Base-by-base conservation (phyloP, 2,329 filamentous ascomycete genomes). In the Amylocarpus encephaloides region DNA sequence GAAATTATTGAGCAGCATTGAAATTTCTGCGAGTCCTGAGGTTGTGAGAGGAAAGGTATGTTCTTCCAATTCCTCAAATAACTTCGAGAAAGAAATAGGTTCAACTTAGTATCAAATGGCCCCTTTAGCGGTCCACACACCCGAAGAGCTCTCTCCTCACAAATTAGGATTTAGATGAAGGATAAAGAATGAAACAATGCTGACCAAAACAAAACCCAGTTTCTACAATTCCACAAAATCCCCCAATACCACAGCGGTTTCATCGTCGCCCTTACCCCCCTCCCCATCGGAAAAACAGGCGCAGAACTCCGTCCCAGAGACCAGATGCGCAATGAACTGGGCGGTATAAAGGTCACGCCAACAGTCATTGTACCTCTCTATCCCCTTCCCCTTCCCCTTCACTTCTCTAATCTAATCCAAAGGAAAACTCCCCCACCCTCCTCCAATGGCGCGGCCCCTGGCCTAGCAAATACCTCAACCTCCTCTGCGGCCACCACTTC, bases 401-500 rank as follows among this genome's bases (percentile, higher is more conserved):
- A 9, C 13, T 22, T n/a, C 39, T 19, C 22, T 13, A 10, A 42
- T 9, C 16, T 19, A 7, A 10, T 11, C 13, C 13, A 9, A 16
- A 35, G 43, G n/a, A 18, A 46, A 46, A 39, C 12, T 34, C 19
- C n/a, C 12, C 44, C 34, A 36, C 9, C 9, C 33, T 29, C 18
- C 39, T 46, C 35, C 34, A 35, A n/a, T 46, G 44, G 44, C 44
- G 44, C 22, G 44, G 44, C 15, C 44, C 44, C 22, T 46, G 44
- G 44, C 44, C 44, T 1, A 26, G 39, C 6, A 7, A 26, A 30
- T 46, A 46, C 44, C n/a, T 46, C 34, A 46, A 40, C 15, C 44
- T 46, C n/a, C 34, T 46, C n/a, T 18, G n/a, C 19, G 44, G 44
- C 10, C 26, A 30, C 2, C 44, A 46, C n/a, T 39, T 40, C 22